Percentiles rank a stretch among this genome's conserved stretches.
These are phyloP conservation scores for Tricholoma bakamatsutake DNA, from an alignment of 768 basidiomycete species.

Conservation along the genomic window DNA sequence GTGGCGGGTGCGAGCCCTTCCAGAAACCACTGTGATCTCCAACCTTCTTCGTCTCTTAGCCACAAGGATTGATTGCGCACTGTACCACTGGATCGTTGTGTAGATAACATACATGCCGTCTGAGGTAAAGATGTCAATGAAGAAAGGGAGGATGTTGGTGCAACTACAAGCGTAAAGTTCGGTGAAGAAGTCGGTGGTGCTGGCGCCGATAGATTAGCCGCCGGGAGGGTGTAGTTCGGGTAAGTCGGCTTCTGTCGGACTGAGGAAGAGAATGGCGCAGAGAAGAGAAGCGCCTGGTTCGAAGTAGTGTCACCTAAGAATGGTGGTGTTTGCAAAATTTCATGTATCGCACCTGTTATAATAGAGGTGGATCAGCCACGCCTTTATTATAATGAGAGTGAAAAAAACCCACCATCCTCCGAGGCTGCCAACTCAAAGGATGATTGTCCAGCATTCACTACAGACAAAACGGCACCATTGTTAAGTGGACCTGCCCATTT, in stretches of 20 bases:
- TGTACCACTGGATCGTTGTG: conserved; percentile 29
- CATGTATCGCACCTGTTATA: conserved; percentile 42
- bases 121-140: conserved; percentile 38
- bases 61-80: conserved; percentile 45
- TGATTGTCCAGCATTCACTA: conserved; percentile 33
- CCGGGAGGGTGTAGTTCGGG: conserved; percentile 73
- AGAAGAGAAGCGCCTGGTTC: conserved; percentile 70
- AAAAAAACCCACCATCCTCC: conserved; percentile 26
- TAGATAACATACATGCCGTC: conserved; percentile 55
- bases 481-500: conserved; percentile 41
- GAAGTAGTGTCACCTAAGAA: conserved; percentile 70
- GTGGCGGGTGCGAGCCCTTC: conserved; percentile 53
- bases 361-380: not conserved
- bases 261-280: conserved; percentile 41
- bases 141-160: conserved; percentile 37
- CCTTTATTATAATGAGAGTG: too few relatives aligned
- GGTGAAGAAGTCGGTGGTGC: conserved; percentile 33
- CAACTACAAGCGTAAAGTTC: conserved; percentile 51
- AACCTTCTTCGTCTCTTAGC: conserved; percentile 52
- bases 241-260: conserved; percentile 37
- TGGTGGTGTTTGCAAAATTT: conserved; percentile 36
- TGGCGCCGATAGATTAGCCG: conserved; percentile 45
- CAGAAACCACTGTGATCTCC: conserved; percentile 65
- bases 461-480: conserved; percentile 46
- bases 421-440: conserved; percentile 59